These are phyloP conservation scores for Petrea volubilis DNA, from an alignment of 257 asterid species.

Conservation along the genomic window DNA sequence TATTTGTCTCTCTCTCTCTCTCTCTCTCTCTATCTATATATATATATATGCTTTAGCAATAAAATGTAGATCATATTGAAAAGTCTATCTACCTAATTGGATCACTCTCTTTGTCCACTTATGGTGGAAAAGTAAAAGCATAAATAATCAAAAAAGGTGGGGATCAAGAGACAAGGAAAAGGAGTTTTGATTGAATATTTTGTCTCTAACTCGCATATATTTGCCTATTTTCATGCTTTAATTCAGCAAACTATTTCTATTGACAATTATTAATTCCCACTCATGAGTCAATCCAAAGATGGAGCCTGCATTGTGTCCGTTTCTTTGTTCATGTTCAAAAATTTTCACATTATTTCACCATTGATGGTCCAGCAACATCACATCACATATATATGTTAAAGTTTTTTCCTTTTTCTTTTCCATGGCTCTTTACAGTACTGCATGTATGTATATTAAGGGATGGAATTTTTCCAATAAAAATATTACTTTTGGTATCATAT, in stretches of 20 bases:
- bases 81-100: not conserved
- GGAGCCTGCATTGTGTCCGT: not conserved
- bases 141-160: not conserved
- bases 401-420: not conserved
- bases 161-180: constrained; percentile 14
- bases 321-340: not conserved
- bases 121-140: constrained; percentile 9
- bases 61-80: not conserved
- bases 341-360: not conserved
- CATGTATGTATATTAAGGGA: no score
- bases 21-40: not conserved
- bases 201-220: no score
- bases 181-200: not conserved
- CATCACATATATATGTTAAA: constrained; percentile 2
- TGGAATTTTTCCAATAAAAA: no score
- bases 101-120: constrained; percentile 9
- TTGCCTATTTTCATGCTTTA: no score
- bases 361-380: constrained; percentile 19
- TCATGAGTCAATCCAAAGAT: not conserved
- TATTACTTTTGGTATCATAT: no score
- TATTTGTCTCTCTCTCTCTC: no score
- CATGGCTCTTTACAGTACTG: no score
- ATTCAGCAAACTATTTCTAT: no score
- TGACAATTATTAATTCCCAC: no score
- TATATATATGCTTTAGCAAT: not conserved